Base-by-base conservation (phyloP, 345 rosid species). In the Isatis tinctoria region DNA sequence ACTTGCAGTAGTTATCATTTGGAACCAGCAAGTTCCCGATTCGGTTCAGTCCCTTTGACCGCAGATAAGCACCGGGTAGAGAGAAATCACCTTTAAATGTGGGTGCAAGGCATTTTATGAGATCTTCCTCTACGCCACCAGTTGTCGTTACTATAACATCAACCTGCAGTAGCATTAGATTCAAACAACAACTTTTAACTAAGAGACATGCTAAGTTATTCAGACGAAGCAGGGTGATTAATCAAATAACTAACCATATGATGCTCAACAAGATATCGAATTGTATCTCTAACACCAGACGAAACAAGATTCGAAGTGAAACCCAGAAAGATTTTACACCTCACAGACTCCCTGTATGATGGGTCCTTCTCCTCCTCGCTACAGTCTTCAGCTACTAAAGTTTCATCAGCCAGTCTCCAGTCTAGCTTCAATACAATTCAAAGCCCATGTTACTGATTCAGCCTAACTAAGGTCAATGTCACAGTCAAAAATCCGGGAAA, bases 121-220 rank as follows among this genome's bases (percentile, higher is more conserved):
- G 91, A 83, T 95, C 99, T 84, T 95, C 99, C 76, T 95, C 98
- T 52, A 95, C 88, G 20, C 99, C 99, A 77, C 99, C 99, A 24
- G 98, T 82, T 26, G 97, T 92, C 3, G 99, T 95, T 39, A 87
- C 98, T 40, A 95, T 80, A 45, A 95, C 98, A 88, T 95, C 93
- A 53, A 95, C 98, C 99, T 95, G 67, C 75, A 82, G 3, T 28
- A 37, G 0, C 57, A 70, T 37, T 24, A 10, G 13, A 72, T 49
- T 48, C 57, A 70, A 64, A 20, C 4, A 51, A 0, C 24, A 44
- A 44, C 9, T 66, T 36, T 49, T 22, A 33, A 65, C 43, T 18
- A 22, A 73, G 12, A 64, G 28, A 26, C n/a, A 56, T 2, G 10
- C 61, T 8, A 59, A 60, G 48, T 12, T 4, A 52, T 36, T 36